Conservation (phyloP, 2,329 filamentous ascomycete species). For the Fusarium globosum region DNA sequence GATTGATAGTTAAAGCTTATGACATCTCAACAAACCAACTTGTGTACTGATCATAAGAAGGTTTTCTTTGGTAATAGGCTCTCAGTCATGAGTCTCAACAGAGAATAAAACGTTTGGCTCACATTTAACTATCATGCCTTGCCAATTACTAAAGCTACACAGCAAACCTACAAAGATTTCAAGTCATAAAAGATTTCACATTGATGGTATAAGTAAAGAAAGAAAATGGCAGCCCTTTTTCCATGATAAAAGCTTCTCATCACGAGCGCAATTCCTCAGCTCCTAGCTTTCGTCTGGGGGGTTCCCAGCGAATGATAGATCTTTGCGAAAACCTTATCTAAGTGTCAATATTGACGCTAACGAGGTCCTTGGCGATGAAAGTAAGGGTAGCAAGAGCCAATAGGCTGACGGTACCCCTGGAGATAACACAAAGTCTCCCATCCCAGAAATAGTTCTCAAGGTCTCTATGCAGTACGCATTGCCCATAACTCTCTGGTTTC, state of each 20-base stretch:
- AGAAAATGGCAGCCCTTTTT: neutral
- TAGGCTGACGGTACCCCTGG: neutral
- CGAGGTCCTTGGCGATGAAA: neutral
- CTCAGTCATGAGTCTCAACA: neutral
- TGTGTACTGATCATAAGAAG: neutral
- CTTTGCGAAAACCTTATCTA: neutral
- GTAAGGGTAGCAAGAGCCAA: neutral
- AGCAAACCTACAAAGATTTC: neutral
- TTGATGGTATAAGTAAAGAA: too few relatives aligned
- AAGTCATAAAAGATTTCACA: fast-evolving
- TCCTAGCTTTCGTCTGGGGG: neutral
- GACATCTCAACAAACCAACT: too few relatives aligned
- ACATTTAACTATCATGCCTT: too few relatives aligned
- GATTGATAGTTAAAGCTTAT: too few relatives aligned
- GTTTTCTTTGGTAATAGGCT: neutral
- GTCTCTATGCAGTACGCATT: neutral
- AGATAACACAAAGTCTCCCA: too few relatives aligned
- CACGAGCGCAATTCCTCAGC: neutral
- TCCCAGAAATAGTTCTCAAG: neutral
- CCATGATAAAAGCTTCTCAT: neutral
- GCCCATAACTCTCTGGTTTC: neutral
- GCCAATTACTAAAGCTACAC: neutral
- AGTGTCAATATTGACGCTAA: neutral
- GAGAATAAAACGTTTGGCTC: too few relatives aligned
- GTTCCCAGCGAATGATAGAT: too few relatives aligned